These are phyloP conservation scores for Pleurozium schreberi DNA, from an alignment of 225 moss, liverwort and hornwort genomes.

Conservation along the genomic window DNA sequence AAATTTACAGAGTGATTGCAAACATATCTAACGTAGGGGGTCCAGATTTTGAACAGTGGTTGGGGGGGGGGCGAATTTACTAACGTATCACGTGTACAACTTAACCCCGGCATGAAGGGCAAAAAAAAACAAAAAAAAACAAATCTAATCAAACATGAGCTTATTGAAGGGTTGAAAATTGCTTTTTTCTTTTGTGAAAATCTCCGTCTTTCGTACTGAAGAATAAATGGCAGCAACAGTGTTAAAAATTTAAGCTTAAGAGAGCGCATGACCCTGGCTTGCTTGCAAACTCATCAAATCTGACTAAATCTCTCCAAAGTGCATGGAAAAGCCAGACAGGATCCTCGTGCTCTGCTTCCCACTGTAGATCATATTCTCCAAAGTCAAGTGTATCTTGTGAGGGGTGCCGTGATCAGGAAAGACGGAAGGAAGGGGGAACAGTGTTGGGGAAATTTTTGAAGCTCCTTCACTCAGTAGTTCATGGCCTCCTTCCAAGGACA, in stretches of 20 bases:
- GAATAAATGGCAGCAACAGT: neutral
- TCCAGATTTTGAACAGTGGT: constrained; percentile 12
- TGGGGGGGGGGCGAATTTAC: constrained; percentile 10
- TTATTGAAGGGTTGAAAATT: neutral
- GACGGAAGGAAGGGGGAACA: neutral
- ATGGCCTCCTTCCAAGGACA: neutral
- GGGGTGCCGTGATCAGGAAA: constrained; percentile 2
- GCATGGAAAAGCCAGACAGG: neutral
- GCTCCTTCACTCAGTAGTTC: neutral
- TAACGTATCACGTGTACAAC: constrained; percentile 7
- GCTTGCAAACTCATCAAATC: neutral
- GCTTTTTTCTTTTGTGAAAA: neutral
- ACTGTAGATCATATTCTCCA: constrained; percentile 4
- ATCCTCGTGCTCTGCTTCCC: constrained; percentile 17
- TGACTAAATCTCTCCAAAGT: constrained; percentile 12
- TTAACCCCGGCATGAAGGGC: constrained; percentile 1
- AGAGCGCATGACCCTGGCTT: neutral
- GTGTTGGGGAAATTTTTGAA: neutral
- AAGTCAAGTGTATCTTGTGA: neutral
- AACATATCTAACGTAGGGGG: constrained; percentile 7
- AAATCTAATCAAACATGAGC: neutral
- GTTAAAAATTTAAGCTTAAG: no score
- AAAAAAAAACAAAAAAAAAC: no score
- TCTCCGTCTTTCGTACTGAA: neutral
- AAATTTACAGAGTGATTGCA: constrained; percentile 12